Evolutionary conservation across 2,329 filamentous ascomycete species (phyloP), one percentile per base, ranked within the genome.

Genomic region (Scolecobasidium constrictum): DNA sequence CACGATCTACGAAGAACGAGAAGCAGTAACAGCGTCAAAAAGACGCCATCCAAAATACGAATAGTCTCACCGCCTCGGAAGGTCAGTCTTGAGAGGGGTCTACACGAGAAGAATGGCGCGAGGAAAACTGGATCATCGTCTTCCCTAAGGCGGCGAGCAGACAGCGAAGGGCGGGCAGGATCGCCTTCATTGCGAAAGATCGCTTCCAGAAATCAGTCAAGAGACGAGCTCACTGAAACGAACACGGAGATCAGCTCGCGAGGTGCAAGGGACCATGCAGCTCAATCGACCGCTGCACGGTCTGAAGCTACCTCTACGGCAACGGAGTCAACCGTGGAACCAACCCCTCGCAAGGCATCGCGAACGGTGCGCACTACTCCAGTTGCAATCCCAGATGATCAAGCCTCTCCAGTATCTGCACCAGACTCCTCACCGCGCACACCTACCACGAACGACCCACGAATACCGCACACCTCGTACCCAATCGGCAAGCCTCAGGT

Each of bases 361-460:
- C 50, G 28, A n/a, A 35, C 26, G 17, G 46, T 48, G 33, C 45
- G 50, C 33, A 52, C 54, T 40, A 47, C 28, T 16, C 51, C 57
- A n/a, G 58, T 58, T 31, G 53, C 57, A 4, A 58, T 58, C 26
- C 52, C 57, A 4, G 53, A 56, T 20, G 58, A 59, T 16, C 63
- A 64, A 22, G 56, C 54, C 18, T 65, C 62, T 9, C 64, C 64
- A 12, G 53, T 59, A 5, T 64, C 64, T 12, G 52, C 57, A 3
- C 57, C 61, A 5, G 64, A 67, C 43, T 68, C 66, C 1, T 66
- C 66, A 12, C 65, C 67, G 4, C 61, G 58, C 17, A 70, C 67
- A 7, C 66, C 67, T 2, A 65, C 57, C 2, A 53, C 60, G 17
- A 59, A 55, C 17, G 55, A 68, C 20, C 56, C 58, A 1, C 49